Conservation (phyloP, 495 filamentous ascomycete genomes). For the Podospora sp. region DNA sequence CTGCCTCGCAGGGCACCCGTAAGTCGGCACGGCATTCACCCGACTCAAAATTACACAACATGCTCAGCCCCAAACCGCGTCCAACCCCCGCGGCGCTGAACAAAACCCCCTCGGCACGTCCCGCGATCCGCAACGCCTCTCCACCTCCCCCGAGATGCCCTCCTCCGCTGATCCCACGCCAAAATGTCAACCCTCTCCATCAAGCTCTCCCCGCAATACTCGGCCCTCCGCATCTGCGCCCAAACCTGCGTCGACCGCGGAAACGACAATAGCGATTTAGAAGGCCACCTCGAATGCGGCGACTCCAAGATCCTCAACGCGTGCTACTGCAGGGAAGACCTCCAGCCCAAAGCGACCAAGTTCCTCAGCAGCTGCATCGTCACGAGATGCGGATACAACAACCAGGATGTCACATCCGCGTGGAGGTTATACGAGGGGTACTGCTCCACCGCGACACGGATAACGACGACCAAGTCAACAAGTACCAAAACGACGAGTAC, state of each 20-base stretch:
- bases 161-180: neutral
- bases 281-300: conserved; percentile 13
- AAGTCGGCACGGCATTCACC: too few relatives aligned
- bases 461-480: neutral
- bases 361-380: conserved; percentile 10
- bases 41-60: too few relatives aligned
- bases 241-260: conserved; percentile 7
- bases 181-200: conserved; percentile 10
- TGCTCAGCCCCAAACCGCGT: too few relatives aligned
- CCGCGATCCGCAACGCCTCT: too few relatives aligned
- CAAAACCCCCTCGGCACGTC: too few relatives aligned
- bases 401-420: conserved; percentile 2
- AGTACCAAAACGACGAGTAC: neutral
- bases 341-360: neutral
- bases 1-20: too few relatives aligned
- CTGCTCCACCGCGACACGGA: neutral
- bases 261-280: conserved; percentile 6
- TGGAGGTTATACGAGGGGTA: conserved; percentile 6
- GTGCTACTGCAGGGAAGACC: conserved; percentile 7
- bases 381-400: conserved; percentile 7
- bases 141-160: too few relatives aligned
- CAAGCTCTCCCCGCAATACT: neutral
- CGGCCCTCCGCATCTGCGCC: conserved; percentile 1
- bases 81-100: too few relatives aligned
- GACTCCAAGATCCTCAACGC: conserved; percentile 3